These are phyloP conservation scores for Chlorella ohadii DNA, from an alignment of 139 green algal genomes.

Conservation along the genomic window DNA sequence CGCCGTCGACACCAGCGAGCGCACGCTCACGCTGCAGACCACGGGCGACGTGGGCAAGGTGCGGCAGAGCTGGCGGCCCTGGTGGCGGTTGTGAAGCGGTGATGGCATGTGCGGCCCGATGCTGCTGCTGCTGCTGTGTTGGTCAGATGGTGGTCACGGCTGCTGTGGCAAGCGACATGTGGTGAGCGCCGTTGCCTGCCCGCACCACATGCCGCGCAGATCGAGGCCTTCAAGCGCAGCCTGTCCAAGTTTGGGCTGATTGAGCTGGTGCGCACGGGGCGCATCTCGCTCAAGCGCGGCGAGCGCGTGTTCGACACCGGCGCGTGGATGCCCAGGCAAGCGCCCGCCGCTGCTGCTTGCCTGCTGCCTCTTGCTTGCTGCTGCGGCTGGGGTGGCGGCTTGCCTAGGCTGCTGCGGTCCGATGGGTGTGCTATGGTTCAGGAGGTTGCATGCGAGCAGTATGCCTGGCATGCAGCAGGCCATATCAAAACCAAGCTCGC, in stretches of 20 bases:
- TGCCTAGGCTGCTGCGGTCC: too few species aligned
- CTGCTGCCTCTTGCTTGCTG: not conserved
- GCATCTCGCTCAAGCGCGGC: slow-evolving; percentile 87
- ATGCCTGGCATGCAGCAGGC: too few species aligned
- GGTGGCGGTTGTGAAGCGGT: too few species aligned
- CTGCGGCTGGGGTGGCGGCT: too few species aligned
- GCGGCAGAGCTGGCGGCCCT: not conserved
- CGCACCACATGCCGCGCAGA: slow-evolving; percentile 63
- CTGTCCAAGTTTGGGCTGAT: slow-evolving; percentile 85
- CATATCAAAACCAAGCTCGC: too few species aligned
- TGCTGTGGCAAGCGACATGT: too few species aligned
- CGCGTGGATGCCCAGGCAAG: not conserved
- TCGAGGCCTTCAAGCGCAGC: slow-evolving; percentile 68
- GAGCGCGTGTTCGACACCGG: slow-evolving; percentile 41
- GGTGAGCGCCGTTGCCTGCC: too few species aligned
- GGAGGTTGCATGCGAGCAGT: too few species aligned
- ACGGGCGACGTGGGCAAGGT: slow-evolving; percentile 96
- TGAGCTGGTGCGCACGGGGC: slow-evolving; percentile 93
- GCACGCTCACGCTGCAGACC: slow-evolving; percentile 71
- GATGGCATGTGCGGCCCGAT: too few species aligned
- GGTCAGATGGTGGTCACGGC: too few species aligned
- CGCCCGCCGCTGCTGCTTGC: not conserved
- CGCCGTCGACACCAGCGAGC: slow-evolving; percentile 88
- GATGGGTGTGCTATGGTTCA: too few species aligned
- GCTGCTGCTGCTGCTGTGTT: too few species aligned